Conservation (phyloP, 495 filamentous ascomycete genomes). For the Usnea hakonensis region DNA sequence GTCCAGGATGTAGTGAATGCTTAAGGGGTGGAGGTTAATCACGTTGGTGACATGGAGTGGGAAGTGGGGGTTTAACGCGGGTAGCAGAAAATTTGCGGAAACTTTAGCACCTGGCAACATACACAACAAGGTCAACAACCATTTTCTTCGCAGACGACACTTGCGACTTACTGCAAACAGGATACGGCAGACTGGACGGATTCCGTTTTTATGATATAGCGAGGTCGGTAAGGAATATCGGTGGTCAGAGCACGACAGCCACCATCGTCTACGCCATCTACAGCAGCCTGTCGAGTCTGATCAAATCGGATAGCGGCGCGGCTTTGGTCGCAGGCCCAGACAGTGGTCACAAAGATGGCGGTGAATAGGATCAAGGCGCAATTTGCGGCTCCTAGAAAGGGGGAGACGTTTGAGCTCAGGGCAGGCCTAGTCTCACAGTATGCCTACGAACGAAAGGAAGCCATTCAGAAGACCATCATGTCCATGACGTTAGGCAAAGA, state of each 20-base stretch:
- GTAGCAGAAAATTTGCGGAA: not conserved
- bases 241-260: not conserved
- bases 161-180: not conserved
- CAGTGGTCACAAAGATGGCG: constrained; percentile 54
- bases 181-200: not conserved
- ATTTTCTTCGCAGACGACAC: not conserved
- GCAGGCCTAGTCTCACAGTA: constrained; percentile 98
- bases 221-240: not conserved
- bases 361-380: constrained; percentile 93
- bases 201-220: not conserved
- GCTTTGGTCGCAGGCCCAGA: constrained; percentile 42
- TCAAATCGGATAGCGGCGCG: constrained; percentile 37
- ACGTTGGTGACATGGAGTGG: not conserved
- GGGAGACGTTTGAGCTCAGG: constrained; percentile 96
- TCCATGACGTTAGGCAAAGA: constrained; percentile 99
- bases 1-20: not conserved
- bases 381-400: constrained; percentile 86
- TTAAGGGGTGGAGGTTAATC: not conserved
- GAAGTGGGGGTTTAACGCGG: not conserved
- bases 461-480: constrained; percentile 99
- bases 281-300: constrained; percentile 7
- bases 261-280: not conserved
- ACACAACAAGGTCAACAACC: not conserved
- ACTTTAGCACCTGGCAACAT: not conserved
- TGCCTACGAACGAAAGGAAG: constrained; percentile 97